These are phyloP conservation scores for Termitomyces sp. DNA, from an alignment of 1,284 basidiomycete species.

Conservation along the genomic window DNA sequence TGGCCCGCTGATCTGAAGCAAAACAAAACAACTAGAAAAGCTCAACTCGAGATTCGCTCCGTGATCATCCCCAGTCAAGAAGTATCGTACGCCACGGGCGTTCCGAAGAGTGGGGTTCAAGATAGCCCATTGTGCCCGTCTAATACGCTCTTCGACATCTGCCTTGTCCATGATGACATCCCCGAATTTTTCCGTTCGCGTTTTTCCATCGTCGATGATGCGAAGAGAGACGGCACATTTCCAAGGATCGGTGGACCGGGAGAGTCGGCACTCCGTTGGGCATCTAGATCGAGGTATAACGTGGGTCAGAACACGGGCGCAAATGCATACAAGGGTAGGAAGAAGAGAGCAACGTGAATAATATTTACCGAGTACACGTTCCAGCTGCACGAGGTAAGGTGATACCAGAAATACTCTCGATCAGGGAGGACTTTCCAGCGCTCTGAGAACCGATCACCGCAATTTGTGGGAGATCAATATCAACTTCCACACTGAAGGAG, in stretches of 20 bases:
- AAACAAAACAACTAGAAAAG: constrained; percentile 64
- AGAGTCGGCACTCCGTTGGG: constrained; percentile 64
- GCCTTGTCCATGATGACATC: constrained; percentile 41
- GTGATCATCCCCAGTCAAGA: constrained; percentile 32
- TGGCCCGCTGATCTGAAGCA: constrained; percentile 60
- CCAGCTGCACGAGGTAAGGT: constrained; percentile 58
- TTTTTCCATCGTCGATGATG: constrained; percentile 39
- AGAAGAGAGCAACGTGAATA: neutral
- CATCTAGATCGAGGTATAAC: constrained; percentile 39
- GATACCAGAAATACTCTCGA: constrained; percentile 70
- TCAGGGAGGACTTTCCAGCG: constrained; percentile 69
- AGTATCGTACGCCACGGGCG: constrained; percentile 25
- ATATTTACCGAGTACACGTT: constrained; percentile 58
- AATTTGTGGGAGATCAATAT: constrained; percentile 66
- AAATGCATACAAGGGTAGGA: neutral
- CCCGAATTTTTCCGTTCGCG: constrained; percentile 48
- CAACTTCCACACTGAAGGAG: constrained; percentile 46
- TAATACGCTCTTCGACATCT: constrained; percentile 59
- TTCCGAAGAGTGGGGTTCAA: constrained; percentile 48
- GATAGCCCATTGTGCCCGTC: constrained; percentile 67
- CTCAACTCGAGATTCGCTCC: constrained; percentile 31
- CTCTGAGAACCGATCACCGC: constrained; percentile 65
- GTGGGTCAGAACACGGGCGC: neutral
- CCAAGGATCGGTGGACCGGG: constrained; percentile 45
- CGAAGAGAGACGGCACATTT: constrained; percentile 55